These are phyloP conservation scores for Toxoplasma gondii DNA, from an alignment of 169 alveolate species.

Conservation along the genomic window DNA sequence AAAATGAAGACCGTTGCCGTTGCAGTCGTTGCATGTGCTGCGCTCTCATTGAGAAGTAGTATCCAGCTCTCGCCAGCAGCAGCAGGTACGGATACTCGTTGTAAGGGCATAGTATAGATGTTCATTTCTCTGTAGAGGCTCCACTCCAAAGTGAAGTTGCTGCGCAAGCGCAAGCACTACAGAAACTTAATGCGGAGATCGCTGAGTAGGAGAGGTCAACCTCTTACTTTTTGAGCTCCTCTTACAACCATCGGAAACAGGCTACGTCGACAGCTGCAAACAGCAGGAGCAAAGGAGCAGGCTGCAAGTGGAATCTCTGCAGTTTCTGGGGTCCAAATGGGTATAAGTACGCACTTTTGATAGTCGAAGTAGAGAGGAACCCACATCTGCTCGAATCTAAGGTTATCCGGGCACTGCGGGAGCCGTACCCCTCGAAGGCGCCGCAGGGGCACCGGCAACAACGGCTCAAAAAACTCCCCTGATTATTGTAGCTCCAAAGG, in stretches of 20 bases:
- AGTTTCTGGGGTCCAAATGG: constrained; percentile 6
- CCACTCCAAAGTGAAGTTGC: constrained; percentile 3
- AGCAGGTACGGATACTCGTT: background rate
- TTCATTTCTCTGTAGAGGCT: background rate
- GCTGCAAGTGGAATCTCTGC: background rate
- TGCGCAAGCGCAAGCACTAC: constrained; percentile 23
- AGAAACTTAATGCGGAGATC: background rate
- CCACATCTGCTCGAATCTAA: background rate
- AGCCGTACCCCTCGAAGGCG: constrained; percentile 14
- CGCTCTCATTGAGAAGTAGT: background rate
- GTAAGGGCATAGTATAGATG: background rate
- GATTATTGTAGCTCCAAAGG: constrained; percentile 55
- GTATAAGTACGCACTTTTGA: background rate
- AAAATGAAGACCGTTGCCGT: background rate
- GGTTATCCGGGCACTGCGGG: constrained; percentile 15
- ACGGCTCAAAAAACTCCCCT: constrained; percentile 40
- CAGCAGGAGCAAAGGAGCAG: background rate
- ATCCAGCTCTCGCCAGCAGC: background rate
- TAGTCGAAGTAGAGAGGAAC: background rate
- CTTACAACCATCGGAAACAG: background rate
- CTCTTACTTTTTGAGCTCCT: too few species aligned
- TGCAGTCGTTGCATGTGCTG: constrained; percentile 10
- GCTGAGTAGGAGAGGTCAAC: background rate
- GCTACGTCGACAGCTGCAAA: background rate
- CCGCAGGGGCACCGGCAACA: constrained; percentile 24